phyloP scores from a whole-genome alignment of 2,329 filamentous ascomycete genomes.

The Chrysosporium keratinophilum region DNA sequence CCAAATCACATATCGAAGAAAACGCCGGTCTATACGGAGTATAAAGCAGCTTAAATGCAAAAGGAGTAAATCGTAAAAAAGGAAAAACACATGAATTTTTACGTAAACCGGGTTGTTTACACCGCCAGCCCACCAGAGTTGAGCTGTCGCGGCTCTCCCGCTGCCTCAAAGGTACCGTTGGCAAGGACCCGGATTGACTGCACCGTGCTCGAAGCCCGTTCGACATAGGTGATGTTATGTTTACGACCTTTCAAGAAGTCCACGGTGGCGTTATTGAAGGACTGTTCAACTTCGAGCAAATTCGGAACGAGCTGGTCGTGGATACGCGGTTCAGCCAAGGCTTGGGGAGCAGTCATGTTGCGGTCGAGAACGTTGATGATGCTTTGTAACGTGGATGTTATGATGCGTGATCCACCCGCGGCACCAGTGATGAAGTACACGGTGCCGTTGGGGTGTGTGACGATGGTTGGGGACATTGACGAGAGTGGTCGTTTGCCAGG shows the following conservation, averaged over 20 bases:
- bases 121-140: slow-evolving; percentile 57
- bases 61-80: not conserved
- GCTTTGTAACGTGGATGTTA: slow-evolving; percentile 65
- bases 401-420: slow-evolving; percentile 73
- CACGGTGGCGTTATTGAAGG: slow-evolving; percentile 55
- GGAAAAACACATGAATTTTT: not conserved
- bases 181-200: slow-evolving; percentile 54
- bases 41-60: not conserved
- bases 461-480: slow-evolving; percentile 70
- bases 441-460: slow-evolving; percentile 54
- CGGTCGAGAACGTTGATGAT: slow-evolving; percentile 63
- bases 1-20: not conserved
- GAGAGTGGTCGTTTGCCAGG: slow-evolving; percentile 73
- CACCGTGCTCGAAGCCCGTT: slow-evolving; percentile 54
- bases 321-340: slow-evolving; percentile 56
- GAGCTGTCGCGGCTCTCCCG: slow-evolving; percentile 61
- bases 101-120: not conserved
- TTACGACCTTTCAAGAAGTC: slow-evolving; percentile 53
- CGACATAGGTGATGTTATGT: slow-evolving; percentile 62
- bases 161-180: slow-evolving; percentile 67
- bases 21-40: not conserved
- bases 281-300: slow-evolving; percentile 54
- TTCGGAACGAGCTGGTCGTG: slow-evolving; percentile 78
- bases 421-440: slow-evolving; percentile 63
- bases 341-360: slow-evolving; percentile 48